phyloP scores from a whole-genome alignment of 2,329 filamentous ascomycete genomes.

The Aspergillus bombycis region DNA sequence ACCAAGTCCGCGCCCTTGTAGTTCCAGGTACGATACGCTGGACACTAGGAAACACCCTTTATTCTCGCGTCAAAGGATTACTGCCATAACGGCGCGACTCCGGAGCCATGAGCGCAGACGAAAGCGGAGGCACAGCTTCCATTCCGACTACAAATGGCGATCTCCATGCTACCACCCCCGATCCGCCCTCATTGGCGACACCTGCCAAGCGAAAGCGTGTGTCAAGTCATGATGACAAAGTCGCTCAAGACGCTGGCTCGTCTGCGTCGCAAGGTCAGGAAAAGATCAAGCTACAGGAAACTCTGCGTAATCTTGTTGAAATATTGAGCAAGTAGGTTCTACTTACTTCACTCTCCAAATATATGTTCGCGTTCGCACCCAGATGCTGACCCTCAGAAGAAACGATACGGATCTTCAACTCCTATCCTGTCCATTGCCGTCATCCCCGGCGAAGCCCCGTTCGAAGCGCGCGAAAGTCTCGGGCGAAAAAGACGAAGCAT shows the following conservation, averaged over 20 bases:
- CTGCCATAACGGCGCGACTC: conserved; percentile 27
- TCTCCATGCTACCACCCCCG: conserved; percentile 30
- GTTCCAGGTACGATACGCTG: conserved; percentile 7
- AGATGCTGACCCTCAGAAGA: conserved; percentile 34
- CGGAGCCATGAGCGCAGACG: conserved; percentile 42
- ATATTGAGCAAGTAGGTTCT: conserved; percentile 34
- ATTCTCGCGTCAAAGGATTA: conserved; percentile 24
- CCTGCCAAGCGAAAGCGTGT: conserved; percentile 48
- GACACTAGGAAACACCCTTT: conserved; percentile 7
- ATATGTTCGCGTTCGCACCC: conserved; percentile 5
- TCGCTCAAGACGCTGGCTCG: conserved; percentile 27
- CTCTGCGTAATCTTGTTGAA: conserved; percentile 39
- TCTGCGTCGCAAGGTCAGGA: conserved; percentile 32
- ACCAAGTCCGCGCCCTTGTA: conserved; percentile 17
- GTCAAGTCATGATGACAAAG: conserved; percentile 36
- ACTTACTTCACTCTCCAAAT: not conserved
- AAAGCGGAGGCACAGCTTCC: conserved; percentile 33
- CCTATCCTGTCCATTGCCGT: conserved; percentile 43
- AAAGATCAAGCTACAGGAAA: conserved; percentile 37
- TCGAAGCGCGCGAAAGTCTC: conserved; percentile 48
- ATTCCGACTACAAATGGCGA: conserved; percentile 41
- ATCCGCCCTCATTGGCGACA: conserved; percentile 35
- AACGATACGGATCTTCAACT: conserved; percentile 49
- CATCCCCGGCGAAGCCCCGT: conserved; percentile 42
- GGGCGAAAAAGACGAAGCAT: conserved; percentile 35